These are phyloP conservation scores for Monilinia aucupariae DNA, from an alignment of 2,329 filamentous ascomycete species.

Conservation along the genomic window DNA sequence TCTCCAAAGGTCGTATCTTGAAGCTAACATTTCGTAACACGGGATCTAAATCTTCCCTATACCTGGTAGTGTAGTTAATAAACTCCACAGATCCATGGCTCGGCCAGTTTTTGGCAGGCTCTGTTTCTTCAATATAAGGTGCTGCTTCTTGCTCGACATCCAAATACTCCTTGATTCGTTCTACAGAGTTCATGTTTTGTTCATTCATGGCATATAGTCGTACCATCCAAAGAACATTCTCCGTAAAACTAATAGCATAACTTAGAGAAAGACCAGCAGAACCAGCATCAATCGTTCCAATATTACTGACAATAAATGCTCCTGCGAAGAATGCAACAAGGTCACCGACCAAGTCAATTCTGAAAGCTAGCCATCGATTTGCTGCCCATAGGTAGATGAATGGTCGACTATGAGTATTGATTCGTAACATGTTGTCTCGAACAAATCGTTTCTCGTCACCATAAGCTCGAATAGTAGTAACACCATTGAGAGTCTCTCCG, in stretches of 20 bases:
- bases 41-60: constrained; percentile 78
- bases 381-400: constrained; percentile 96
- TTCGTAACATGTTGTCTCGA: constrained; percentile 77
- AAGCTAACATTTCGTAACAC: constrained; percentile 82
- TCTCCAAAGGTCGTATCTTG: constrained; percentile 78
- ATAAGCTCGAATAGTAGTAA: constrained; percentile 95
- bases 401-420: constrained; percentile 86
- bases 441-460: constrained; percentile 92
- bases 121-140: constrained; percentile 68
- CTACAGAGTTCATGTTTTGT: constrained; percentile 99
- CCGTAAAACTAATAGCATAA: constrained; percentile 93
- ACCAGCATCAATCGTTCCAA: constrained; percentile 80
- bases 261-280: constrained; percentile 90
- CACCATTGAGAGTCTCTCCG: constrained; percentile 87
- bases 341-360: constrained; percentile 85
- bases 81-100: constrained; percentile 82
- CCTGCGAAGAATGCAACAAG: constrained; percentile 91
- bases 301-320: constrained; percentile 78
- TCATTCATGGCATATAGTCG: constrained; percentile 91
- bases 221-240: constrained; percentile 95
- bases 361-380: constrained; percentile 92
- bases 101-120: constrained; percentile 79
- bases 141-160: constrained; percentile 91
- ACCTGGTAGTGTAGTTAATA: constrained; percentile 80
- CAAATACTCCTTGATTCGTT: constrained; percentile 94